Evolutionary conservation across 2,329 filamentous ascomycete species (phyloP).

Genomic region (Alternaria solani): DNA sequence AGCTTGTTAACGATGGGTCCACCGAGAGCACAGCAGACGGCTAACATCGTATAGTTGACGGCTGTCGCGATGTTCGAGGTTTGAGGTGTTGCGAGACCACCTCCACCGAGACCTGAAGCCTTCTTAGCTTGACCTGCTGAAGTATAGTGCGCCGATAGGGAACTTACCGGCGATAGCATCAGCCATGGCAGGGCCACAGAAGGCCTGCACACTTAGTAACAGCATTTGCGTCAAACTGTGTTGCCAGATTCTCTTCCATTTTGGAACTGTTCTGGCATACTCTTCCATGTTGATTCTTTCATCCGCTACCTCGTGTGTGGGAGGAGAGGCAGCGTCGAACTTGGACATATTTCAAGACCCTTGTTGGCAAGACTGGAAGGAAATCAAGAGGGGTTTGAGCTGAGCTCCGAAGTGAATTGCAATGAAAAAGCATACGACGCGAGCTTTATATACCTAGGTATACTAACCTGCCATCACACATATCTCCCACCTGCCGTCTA

Average conservation of each 20-base stretch:
- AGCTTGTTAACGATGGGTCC: conserved; percentile 59
- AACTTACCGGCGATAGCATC: conserved; percentile 40
- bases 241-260: conserved; percentile 57
- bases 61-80: conserved; percentile 54
- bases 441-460: conserved; percentile 33
- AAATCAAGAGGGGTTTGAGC: background rate
- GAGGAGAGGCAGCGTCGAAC: conserved; percentile 38
- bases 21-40: conserved; percentile 51
- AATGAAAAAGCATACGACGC: conserved; percentile 2
- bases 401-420: conserved; percentile 14
- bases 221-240: conserved; percentile 61
- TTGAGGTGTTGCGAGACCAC: conserved; percentile 56
- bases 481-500: conserved; percentile 12
- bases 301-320: conserved; percentile 27
- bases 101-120: conserved; percentile 44
- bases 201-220: conserved; percentile 57
- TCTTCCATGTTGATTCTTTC: conserved; percentile 51
- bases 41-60: conserved; percentile 41
- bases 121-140: background rate
- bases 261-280: conserved; percentile 42
- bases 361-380: background rate
- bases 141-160: background rate
- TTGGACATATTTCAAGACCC: conserved; percentile 34
- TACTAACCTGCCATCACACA: background rate
- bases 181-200: conserved; percentile 46